phyloP scores from a whole-genome alignment of 176 grass and related monocot species.

The Phragmites australis region DNA sequence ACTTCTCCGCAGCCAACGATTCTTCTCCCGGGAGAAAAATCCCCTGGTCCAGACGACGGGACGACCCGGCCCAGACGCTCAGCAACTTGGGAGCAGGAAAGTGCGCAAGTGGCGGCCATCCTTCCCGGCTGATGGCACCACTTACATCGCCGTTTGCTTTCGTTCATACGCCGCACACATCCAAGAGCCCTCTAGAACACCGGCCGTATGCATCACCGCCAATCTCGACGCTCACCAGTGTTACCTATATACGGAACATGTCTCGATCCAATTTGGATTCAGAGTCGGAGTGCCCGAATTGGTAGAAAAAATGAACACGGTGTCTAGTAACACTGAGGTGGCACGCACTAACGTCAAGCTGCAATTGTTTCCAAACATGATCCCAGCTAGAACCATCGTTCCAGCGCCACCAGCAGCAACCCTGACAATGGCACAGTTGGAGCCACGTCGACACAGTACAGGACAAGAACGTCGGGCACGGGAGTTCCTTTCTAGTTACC shows the following conservation, averaged over 20 bases:
- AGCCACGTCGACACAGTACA: not conserved
- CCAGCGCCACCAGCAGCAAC: not conserved
- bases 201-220: not conserved
- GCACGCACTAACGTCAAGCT: too few relatives aligned
- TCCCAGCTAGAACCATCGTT: not conserved
- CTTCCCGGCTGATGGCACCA: not conserved
- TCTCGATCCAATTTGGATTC: too few relatives aligned
- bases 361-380: too few relatives aligned
- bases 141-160: conserved; percentile 25
- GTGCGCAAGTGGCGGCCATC: not conserved
- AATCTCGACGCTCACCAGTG: conserved; percentile 17
- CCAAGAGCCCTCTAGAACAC: conserved; percentile 21
- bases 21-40: not conserved
- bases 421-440: not conserved
- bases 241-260: too few relatives aligned
- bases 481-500: not conserved
- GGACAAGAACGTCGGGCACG: not conserved
- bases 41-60: conserved; percentile 6
- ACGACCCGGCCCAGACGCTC: not conserved
- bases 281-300: too few relatives aligned
- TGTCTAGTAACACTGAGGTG: too few relatives aligned
- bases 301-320: too few relatives aligned
- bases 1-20: not conserved
- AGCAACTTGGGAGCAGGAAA: not conserved
- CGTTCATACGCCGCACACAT: conserved; percentile 17